Conservation (phyloP, 1,284 basidiomycete species). For the Chiua sp. region DNA sequence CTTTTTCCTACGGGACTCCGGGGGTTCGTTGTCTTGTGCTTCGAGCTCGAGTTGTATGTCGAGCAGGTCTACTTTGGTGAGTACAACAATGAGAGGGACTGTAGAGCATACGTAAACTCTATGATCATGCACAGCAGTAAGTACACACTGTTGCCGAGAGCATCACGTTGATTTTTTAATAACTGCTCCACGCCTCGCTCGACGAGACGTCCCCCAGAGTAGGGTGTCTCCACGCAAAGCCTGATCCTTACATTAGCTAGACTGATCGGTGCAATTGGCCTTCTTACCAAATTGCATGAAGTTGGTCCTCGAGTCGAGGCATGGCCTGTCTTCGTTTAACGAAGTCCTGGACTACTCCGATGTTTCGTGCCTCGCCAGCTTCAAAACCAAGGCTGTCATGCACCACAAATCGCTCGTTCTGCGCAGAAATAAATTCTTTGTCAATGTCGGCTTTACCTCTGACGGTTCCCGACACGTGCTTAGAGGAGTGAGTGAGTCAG, state of each 20-base stretch:
- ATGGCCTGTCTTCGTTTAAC: neutral
- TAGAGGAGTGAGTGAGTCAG: neutral
- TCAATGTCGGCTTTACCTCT: conserved; percentile 16
- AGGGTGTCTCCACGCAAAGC: conserved; percentile 19
- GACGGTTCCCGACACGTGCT: conserved; percentile 5
- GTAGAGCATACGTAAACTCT: neutral
- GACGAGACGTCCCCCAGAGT: conserved; percentile 17
- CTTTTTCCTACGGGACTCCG: neutral
- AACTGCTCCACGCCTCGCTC: conserved; percentile 19
- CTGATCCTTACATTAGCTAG: conserved; percentile 1
- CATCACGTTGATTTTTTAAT: conserved; percentile 7
- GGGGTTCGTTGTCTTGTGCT: neutral
- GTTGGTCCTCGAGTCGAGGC: conserved; percentile 9
- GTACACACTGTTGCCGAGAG: conserved; percentile 17
- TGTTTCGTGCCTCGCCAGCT: conserved; percentile 12
- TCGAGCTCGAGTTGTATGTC: conserved; percentile 5
- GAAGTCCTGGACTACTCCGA: neutral
- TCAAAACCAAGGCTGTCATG: conserved; percentile 29
- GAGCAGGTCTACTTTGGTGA: conserved; percentile 19
- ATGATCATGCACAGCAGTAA: neutral
- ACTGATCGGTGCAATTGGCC: neutral
- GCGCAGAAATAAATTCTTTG: conserved; percentile 7
- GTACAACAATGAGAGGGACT: conserved; percentile 25
- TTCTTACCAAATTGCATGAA: conserved; percentile 24
- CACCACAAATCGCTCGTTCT: conserved; percentile 18